Percentiles rank a stretch among this genome's conserved stretches.
Evolutionary conservation across 176 grass and related monocot species (phyloP).

Genomic region (Bolboschoenus planiculmis): DNA sequence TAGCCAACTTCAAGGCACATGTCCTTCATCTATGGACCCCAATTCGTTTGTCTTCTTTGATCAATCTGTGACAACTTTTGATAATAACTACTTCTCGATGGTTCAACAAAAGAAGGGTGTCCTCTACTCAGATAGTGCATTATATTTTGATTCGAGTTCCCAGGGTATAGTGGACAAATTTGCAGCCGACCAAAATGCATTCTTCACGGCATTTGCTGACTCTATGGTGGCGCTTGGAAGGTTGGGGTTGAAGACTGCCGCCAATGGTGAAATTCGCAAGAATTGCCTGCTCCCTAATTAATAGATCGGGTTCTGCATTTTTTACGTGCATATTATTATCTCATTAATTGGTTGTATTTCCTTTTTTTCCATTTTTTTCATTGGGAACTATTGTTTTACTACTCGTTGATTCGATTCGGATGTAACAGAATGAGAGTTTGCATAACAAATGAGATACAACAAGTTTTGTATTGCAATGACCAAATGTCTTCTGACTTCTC

Average conservation of each 20-base stretch:
- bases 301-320: neutral
- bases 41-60: constrained; percentile 54
- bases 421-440: no score
- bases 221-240: constrained; percentile 61
- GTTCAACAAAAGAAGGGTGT: neutral
- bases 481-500: no score
- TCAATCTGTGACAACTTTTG: constrained; percentile 49
- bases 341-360: neutral
- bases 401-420: no score
- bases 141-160: neutral
- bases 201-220: constrained; percentile 50
- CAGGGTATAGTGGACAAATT: neutral
- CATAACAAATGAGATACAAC: no score
- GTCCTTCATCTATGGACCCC: constrained; percentile 29
- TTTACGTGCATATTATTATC: neutral
- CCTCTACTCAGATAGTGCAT: constrained; percentile 28
- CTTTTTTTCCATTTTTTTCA: no score
- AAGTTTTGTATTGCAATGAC: no score
- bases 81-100: constrained; percentile 20
- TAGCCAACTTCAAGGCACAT: constrained; percentile 38
- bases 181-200: neutral
- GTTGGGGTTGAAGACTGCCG: constrained; percentile 42
- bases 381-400: no score
- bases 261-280: constrained; percentile 46
- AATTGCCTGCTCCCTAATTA: constrained; percentile 30